Evolutionary conservation across 768 basidiomycete genomes (phyloP).

Genomic region (Mycena galopus): DNA sequence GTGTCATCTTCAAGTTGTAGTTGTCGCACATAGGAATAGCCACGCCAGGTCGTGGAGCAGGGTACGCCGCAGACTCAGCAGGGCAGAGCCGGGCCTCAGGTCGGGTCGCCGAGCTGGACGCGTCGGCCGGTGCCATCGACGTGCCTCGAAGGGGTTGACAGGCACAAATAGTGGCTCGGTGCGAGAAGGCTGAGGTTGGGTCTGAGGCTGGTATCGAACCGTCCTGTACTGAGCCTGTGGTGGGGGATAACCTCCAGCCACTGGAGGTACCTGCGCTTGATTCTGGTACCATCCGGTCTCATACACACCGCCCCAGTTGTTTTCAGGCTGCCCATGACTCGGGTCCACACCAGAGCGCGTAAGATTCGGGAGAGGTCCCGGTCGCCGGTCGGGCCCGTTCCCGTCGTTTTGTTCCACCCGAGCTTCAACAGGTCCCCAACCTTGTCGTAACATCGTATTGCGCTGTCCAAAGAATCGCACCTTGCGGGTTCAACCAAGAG

Average conservation of each 20-base stretch:
- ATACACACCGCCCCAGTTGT: neutral
- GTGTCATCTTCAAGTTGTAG: no score
- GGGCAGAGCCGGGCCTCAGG: no score
- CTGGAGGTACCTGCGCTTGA: neutral
- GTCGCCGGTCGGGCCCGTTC: neutral
- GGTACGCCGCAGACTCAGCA: neutral
- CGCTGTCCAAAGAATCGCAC: no score
- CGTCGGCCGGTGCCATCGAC: neutral
- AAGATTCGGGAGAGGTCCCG: neutral
- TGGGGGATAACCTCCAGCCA: neutral
- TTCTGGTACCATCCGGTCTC: neutral
- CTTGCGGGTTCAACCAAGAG: no score
- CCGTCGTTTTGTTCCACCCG: neutral
- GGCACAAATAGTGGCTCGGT: neutral
- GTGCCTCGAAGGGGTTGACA: neutral
- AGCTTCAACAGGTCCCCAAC: neutral
- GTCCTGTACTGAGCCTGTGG: constrained; percentile 5
- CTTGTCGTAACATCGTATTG: no score
- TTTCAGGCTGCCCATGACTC: neutral
- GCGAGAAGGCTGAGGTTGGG: neutral
- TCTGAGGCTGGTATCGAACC: neutral
- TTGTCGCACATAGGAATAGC: no score
- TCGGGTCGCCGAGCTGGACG: no score
- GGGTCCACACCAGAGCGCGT: neutral
- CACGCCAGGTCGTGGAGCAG: no score